A percentile compares a stretch with the other conserved stretches of the same genome.
Evolutionary conservation across 805 yeast species (phyloP).

Genomic region (Candida palmyrensis): DNA sequence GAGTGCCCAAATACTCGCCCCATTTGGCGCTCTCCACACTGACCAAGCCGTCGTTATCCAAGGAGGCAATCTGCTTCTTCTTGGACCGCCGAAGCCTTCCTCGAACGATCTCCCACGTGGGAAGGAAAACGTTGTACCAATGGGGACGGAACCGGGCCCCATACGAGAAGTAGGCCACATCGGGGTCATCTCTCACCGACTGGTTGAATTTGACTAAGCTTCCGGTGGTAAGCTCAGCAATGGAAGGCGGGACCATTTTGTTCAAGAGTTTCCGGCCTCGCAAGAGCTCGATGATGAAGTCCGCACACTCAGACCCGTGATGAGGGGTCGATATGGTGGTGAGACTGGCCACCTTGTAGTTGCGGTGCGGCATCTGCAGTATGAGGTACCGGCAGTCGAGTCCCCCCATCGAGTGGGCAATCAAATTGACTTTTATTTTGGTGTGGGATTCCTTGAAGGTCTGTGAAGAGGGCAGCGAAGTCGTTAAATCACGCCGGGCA

Average conservation of each 20-base stretch:
- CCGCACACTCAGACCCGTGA: slow-evolving; percentile 80
- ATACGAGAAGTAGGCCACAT: slow-evolving; percentile 72
- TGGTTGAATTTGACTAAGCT: slow-evolving; percentile 52
- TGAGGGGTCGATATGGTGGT: slow-evolving; percentile 91
- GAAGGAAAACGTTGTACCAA: slow-evolving; percentile 55
- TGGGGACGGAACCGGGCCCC: slow-evolving; percentile 71
- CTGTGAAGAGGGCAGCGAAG: slow-evolving; percentile 2
- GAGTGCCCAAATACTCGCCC: slow-evolving; percentile 80
- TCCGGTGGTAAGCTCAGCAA: slow-evolving; percentile 62
- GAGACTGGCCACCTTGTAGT: slow-evolving; percentile 61
- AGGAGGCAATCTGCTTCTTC: slow-evolving; percentile 26
- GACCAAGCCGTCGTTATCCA: slow-evolving; percentile 83
- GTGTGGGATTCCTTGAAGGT: slow-evolving; percentile 10
- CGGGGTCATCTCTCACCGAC: slow-evolving; percentile 47
- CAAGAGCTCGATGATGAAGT: slow-evolving; percentile 43
- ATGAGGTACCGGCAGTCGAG: slow-evolving; percentile 77
- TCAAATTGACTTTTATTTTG: slow-evolving; percentile 56
- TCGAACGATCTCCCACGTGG: slow-evolving; percentile 62
- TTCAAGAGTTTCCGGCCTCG: slow-evolving; percentile 13
- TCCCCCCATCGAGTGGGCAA: slow-evolving; percentile 96
- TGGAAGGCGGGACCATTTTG: slow-evolving; percentile 24
- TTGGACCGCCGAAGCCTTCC: slow-evolving; percentile 2
- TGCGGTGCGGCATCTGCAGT: slow-evolving; percentile 36
- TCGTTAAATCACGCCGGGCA: neutral
- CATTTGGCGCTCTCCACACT: slow-evolving; percentile 73